These are phyloP conservation scores for Dioszegia aurantiaca DNA, from an alignment of 768 basidiomycete species.

Conservation along the genomic window DNA sequence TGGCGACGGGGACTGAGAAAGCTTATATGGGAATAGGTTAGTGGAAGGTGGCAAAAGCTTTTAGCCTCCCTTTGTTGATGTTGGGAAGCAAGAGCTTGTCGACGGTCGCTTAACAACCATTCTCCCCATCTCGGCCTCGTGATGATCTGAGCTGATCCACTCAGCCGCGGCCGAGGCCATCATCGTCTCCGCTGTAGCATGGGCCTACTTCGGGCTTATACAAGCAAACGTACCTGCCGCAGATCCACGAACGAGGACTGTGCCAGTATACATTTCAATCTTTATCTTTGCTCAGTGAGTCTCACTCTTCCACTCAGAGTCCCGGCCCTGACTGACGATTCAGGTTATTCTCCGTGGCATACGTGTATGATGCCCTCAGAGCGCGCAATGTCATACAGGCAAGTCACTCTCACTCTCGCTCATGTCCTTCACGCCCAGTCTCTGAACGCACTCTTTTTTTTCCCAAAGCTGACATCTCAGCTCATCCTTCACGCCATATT, in stretches of 20 bases:
- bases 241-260: constrained; percentile 24
- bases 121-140: no score
- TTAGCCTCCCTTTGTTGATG: neutral
- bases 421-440: neutral
- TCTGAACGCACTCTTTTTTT: no score
- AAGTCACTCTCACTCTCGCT: neutral
- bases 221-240: constrained; percentile 26
- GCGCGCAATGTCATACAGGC: constrained; percentile 37
- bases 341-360: constrained; percentile 77
- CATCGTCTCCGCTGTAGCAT: constrained; percentile 29
- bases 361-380: constrained; percentile 39
- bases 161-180: constrained; percentile 32
- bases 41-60: neutral
- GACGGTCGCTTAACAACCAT: neutral
- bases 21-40: constrained; percentile 38
- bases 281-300: constrained; percentile 42
- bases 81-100: no score
- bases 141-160: neutral
- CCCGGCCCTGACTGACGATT: constrained; percentile 64
- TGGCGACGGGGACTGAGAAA: constrained; percentile 34
- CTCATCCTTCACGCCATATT: constrained; percentile 36
- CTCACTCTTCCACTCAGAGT: constrained; percentile 61
- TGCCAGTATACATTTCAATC: constrained; percentile 37
- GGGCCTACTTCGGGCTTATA: constrained; percentile 32
- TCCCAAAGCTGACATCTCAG: constrained; percentile 12